These are phyloP conservation scores for Penicillium taxi DNA, from an alignment of 495 filamentous ascomycete species.

Conservation along the genomic window DNA sequence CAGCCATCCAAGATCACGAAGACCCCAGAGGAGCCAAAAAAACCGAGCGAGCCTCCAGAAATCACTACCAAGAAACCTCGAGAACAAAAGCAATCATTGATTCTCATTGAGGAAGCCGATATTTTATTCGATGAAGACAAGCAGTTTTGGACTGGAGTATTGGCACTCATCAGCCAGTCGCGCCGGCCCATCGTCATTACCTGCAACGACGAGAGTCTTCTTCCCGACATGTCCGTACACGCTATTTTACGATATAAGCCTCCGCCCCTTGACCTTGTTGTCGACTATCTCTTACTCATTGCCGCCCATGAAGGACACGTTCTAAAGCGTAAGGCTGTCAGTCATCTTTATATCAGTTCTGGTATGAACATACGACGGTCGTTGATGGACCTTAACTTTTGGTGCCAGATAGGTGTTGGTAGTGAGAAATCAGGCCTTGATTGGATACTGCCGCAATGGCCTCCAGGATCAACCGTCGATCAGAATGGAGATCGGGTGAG, in stretches of 20 bases:
- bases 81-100: constrained; percentile 84
- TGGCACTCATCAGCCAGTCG: constrained; percentile 69
- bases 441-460: constrained; percentile 76
- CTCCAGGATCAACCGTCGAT: constrained; percentile 59
- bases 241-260: constrained; percentile 76
- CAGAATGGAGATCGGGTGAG: constrained; percentile 55
- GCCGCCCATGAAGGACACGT: constrained; percentile 89
- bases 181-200: constrained; percentile 91
- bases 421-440: constrained; percentile 79
- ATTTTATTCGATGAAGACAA: constrained; percentile 90
- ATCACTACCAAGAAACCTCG: constrained; percentile 36
- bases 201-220: constrained; percentile 75
- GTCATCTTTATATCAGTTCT: constrained; percentile 59
- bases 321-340: constrained; percentile 57
- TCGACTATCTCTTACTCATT: constrained; percentile 74
- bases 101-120: constrained; percentile 92
- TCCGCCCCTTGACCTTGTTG: constrained; percentile 58
- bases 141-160: constrained; percentile 82
- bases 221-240: constrained; percentile 69
- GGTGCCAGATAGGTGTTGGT: constrained; percentile 95
- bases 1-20: constrained; percentile 24
- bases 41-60: constrained; percentile 8
- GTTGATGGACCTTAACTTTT: constrained; percentile 85
- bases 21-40: constrained; percentile 7
- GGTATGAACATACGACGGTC: constrained; percentile 66